Percentiles rank a stretch among this genome's conserved stretches.
Conservation (phyloP, 352 stramenopile genomes). For the Globisporangium nagaii region DNA sequence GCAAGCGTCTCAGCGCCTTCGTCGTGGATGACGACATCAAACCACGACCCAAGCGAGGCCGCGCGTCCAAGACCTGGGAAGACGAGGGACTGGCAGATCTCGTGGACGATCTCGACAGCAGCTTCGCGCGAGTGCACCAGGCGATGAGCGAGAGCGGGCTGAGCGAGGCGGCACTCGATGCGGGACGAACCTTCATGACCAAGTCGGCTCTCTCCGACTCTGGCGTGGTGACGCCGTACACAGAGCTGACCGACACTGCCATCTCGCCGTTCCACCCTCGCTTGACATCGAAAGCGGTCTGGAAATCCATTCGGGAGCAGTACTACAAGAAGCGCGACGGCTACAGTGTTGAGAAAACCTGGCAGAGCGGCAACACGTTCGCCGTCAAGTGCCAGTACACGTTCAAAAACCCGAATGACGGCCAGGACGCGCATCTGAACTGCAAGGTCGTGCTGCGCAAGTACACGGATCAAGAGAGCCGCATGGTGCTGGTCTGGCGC, state of each 20-base stretch:
- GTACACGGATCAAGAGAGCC: slow-evolving; percentile 5
- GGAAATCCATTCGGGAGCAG: not conserved
- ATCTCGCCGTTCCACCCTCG: not conserved
- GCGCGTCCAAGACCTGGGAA: not conserved
- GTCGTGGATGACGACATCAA: not conserved
- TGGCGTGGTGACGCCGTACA: not conserved
- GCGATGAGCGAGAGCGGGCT: not conserved
- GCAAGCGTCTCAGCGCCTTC: not conserved
- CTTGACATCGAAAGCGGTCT: not conserved
- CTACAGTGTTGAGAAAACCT: not conserved
- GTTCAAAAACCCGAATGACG: not conserved
- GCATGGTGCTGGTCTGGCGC: slow-evolving; percentile 13
- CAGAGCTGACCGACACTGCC: not conserved
- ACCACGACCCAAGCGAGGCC: not conserved
- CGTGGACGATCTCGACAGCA: not conserved
- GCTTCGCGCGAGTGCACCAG: not conserved
- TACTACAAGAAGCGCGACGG: not conserved
- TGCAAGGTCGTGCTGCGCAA: slow-evolving; percentile 12
- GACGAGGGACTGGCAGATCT: not conserved
- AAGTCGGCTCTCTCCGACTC: not conserved
- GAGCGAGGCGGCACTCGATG: not conserved
- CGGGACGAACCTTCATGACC: not conserved
- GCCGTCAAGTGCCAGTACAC: slow-evolving; percentile 1
- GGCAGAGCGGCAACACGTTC: slow-evolving; percentile 6
- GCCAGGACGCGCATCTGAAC: not conserved